Evolutionary conservation across 2,329 filamentous ascomycete species (phyloP).

Genomic region (Tolypocladium tropicale): DNA sequence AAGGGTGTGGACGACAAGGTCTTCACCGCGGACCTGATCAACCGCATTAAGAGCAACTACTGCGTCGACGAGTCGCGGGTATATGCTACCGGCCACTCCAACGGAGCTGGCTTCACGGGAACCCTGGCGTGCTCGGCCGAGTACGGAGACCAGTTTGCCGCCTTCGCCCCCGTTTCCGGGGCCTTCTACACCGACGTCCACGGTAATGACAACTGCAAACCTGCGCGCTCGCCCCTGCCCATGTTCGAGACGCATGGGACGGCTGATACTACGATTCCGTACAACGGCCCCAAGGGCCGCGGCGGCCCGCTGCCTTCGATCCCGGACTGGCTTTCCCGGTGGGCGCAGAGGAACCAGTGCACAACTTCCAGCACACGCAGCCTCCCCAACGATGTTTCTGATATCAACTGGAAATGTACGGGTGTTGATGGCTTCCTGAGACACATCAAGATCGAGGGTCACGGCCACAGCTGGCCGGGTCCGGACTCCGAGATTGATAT

Average conservation of each 20-base stretch:
- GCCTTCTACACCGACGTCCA: constrained; percentile 29
- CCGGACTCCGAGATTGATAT: constrained; percentile 1
- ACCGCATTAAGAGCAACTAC: constrained; percentile 22
- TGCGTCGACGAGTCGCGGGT: constrained; percentile 30
- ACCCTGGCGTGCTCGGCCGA: constrained; percentile 28
- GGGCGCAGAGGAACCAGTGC: constrained; percentile 20
- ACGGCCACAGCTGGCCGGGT: constrained; percentile 7
- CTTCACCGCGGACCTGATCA: constrained; percentile 33
- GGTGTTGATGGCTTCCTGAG: constrained; percentile 6
- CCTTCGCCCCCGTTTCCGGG: constrained; percentile 29
- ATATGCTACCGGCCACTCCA: constrained; percentile 33
- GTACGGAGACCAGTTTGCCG: constrained; percentile 26
- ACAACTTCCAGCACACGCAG: background rate
- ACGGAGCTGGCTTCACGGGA: constrained; percentile 33
- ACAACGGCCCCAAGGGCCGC: constrained; percentile 27
- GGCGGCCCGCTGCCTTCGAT: constrained; percentile 34
- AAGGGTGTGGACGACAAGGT: constrained; percentile 24
- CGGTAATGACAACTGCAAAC: constrained; percentile 18
- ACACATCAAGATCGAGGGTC: constrained; percentile 10
- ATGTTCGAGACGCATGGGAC: constrained; percentile 42
- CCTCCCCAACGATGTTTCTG: constrained; percentile 5
- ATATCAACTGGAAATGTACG: constrained; percentile 7
- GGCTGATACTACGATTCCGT: constrained; percentile 33
- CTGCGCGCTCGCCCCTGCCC: constrained; percentile 30
- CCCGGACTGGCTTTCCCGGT: constrained; percentile 25